Evolutionary conservation across 1,284 basidiomycete genomes (phyloP).

Genomic region (Ustilago lituana): DNA sequence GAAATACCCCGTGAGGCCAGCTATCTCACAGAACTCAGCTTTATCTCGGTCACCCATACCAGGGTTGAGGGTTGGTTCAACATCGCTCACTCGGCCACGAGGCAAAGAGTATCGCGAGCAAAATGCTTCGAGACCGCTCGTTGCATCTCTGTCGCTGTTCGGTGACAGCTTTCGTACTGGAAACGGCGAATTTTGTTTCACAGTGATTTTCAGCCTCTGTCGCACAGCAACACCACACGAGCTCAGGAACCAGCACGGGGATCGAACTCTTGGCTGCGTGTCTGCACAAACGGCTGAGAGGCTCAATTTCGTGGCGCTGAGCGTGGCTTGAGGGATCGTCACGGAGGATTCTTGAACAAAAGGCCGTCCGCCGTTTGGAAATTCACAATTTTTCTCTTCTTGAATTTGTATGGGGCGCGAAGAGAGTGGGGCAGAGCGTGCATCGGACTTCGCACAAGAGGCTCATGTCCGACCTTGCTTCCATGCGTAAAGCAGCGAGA

Average conservation of each 20-base stretch:
- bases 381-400: not conserved
- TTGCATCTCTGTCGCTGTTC: no score
- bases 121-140: no score
- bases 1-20: no score
- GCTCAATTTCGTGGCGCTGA: not conserved
- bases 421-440: no score
- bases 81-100: not conserved
- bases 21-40: no score
- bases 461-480: not conserved
- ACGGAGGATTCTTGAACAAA: constrained; percentile 5
- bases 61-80: constrained; percentile 7
- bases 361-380: not conserved
- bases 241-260: no score
- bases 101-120: not conserved
- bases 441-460: not conserved
- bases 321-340: constrained; percentile 20
- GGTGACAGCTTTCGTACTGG: no score
- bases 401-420: no score
- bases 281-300: not conserved
- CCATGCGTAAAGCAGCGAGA: constrained; percentile 6
- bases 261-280: no score
- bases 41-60: no score
- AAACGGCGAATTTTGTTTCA: no score
- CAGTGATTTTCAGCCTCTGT: no score
- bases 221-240: not conserved